These are phyloP conservation scores for Pseudisothecium myosuroides DNA, from an alignment of 225 moss, liverwort and hornwort genomes.

Conservation along the genomic window DNA sequence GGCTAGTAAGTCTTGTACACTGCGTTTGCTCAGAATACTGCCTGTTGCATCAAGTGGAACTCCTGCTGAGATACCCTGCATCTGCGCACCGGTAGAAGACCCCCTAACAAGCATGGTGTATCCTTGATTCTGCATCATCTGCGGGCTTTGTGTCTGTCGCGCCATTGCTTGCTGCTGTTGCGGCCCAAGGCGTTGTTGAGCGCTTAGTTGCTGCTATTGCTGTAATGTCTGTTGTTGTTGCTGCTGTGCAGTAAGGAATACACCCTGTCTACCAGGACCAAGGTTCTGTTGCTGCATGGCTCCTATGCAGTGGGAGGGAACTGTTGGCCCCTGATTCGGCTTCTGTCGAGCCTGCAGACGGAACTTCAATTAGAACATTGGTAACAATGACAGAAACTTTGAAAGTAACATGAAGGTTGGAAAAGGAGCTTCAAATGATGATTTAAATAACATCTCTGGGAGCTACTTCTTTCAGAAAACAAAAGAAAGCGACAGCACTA, in stretches of 20 bases:
- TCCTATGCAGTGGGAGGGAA: constrained; percentile 39
- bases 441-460: not conserved
- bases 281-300: constrained; percentile 32
- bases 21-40: constrained; percentile 84
- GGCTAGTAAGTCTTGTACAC: constrained; percentile 82
- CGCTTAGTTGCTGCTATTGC: constrained; percentile 24
- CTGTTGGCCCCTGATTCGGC: constrained; percentile 38
- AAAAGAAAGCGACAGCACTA: not conserved
- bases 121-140: constrained; percentile 19
- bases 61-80: constrained; percentile 19
- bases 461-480: not conserved
- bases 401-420: not conserved
- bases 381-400: not conserved
- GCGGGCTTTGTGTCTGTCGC: constrained; percentile 23
- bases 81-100: constrained; percentile 25
- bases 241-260: constrained; percentile 15
- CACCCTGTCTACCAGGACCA: constrained; percentile 39
- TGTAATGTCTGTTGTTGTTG: constrained; percentile 25
- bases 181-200: constrained; percentile 28
- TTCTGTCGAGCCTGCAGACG: constrained; percentile 57
- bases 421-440: not conserved
- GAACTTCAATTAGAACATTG: not conserved
- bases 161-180: constrained; percentile 37
- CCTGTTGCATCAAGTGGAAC: constrained; percentile 42
- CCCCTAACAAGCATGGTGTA: constrained; percentile 20